Conservation (phyloP, 192 early-diverging fungal species). For the Coemansia sp. region DNA sequence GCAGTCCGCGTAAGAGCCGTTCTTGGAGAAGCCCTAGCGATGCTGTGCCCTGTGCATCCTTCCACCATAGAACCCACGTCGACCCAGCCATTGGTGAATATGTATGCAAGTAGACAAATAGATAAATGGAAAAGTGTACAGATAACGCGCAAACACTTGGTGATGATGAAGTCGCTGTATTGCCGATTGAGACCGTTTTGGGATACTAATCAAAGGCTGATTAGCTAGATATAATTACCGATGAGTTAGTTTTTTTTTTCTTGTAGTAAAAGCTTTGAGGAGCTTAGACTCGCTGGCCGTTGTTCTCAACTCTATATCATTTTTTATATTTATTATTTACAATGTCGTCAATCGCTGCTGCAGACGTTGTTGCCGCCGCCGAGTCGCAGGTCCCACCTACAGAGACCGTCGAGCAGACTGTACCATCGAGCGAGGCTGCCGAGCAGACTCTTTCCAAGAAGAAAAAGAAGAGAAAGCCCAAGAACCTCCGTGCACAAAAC, state of each 20-base stretch:
- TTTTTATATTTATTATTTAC: not conserved
- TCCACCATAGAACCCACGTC: constrained; percentile 57
- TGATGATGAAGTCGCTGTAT: not conserved
- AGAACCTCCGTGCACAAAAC: constrained; percentile 30
- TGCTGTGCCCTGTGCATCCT: constrained; percentile 54
- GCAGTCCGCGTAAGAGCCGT: constrained; percentile 47
- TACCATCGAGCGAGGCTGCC: not conserved
- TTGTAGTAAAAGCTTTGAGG: not conserved
- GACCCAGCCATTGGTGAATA: constrained; percentile 29
- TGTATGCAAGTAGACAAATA: not conserved
- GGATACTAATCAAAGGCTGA: not conserved
- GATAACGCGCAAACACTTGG: too few species aligned
- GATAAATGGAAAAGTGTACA: not conserved
- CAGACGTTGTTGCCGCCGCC: not conserved
- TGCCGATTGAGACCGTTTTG: not conserved
- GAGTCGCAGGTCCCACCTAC: not conserved
- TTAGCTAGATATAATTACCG: constrained; percentile 1
- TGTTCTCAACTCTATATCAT: not conserved
- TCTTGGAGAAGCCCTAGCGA: constrained; percentile 51
- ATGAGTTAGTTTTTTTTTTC: not conserved
- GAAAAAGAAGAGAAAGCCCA: constrained; percentile 18
- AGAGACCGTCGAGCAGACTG: not conserved
- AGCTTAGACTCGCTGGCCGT: not conserved
- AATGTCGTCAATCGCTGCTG: constrained; percentile 1
- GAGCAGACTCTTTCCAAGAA: not conserved